A percentile compares a stretch with the other conserved stretches of the same genome.
Evolutionary conservation across 306 rosid species (phyloP).

Genomic region (Cucumis cinereus): DNA sequence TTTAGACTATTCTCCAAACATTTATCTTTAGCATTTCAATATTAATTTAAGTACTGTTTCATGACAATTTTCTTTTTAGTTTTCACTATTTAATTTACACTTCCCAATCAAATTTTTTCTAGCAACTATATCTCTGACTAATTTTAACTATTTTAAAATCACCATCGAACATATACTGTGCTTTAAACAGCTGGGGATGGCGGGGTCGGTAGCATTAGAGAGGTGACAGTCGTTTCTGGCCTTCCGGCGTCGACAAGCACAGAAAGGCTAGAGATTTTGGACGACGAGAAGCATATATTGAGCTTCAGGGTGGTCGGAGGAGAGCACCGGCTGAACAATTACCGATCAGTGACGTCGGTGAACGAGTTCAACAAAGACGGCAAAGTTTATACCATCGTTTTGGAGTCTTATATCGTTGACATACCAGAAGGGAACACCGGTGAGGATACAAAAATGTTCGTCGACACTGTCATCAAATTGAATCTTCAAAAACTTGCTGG

Average conservation of each 20-base stretch:
- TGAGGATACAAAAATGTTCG: constrained; percentile 85
- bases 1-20: too few relatives aligned
- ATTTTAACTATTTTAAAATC: too few relatives aligned
- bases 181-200: constrained; percentile 14
- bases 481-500: constrained; percentile 81
- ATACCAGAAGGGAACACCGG: constrained; percentile 80
- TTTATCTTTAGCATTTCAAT: too few relatives aligned
- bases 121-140: too few relatives aligned
- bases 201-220: constrained; percentile 66
- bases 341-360: constrained; percentile 66
- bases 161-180: too few relatives aligned
- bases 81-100: too few relatives aligned
- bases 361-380: constrained; percentile 43
- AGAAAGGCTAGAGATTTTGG: constrained; percentile 77
- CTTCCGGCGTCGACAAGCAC: constrained; percentile 87
- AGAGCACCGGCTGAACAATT: constrained; percentile 65
- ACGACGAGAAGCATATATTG: constrained; percentile 58
- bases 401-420: constrained; percentile 76
- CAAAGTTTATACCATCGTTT: constrained; percentile 45
- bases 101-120: too few relatives aligned
- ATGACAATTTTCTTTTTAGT: too few relatives aligned
- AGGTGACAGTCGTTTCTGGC: constrained; percentile 75
- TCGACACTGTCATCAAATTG: constrained; percentile 70
- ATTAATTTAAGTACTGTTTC: too few relatives aligned
- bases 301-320: constrained; percentile 86